phyloP scores from a whole-genome alignment of 352 stramenopile genomes.

The Globisporangium radiosum region DNA sequence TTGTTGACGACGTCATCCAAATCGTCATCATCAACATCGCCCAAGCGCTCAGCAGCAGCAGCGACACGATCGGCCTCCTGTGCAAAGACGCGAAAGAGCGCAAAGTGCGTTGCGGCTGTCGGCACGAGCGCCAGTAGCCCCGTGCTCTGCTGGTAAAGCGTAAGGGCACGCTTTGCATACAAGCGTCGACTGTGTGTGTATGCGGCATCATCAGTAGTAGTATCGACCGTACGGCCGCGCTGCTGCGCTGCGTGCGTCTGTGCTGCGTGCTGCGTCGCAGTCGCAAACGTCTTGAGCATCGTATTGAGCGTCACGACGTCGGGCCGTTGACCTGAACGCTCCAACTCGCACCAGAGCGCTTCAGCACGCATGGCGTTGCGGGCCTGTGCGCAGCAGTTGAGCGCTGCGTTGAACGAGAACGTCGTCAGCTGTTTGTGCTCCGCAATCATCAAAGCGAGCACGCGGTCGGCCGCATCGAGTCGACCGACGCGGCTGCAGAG shows the following conservation, averaged over 20 bases:
- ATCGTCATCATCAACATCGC: slow-evolving; percentile 6
- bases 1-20: slow-evolving; percentile 12
- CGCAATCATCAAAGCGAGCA: slow-evolving; percentile 32
- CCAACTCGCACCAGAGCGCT: slow-evolving; percentile 30
- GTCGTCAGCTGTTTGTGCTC: background rate
- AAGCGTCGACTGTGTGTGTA: slow-evolving; percentile 2
- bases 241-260: background rate
- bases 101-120: slow-evolving; percentile 34
- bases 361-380: slow-evolving; percentile 25
- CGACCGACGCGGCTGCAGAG: slow-evolving; percentile 27
- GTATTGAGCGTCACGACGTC: slow-evolving; percentile 50
- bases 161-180: slow-evolving; percentile 23
- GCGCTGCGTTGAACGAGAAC: slow-evolving; percentile 32
- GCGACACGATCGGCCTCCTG: slow-evolving; percentile 24
- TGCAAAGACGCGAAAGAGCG: slow-evolving; percentile 46
- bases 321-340: slow-evolving; percentile 15
- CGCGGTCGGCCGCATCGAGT: slow-evolving; percentile 21
- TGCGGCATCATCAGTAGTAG: too few relatives aligned
- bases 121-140: slow-evolving; percentile 15
- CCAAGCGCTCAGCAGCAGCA: background rate
- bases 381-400: slow-evolving; percentile 36
- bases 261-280: slow-evolving; percentile 3
- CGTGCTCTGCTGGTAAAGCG: slow-evolving; percentile 11
- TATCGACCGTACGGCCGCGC: background rate
- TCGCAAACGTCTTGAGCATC: slow-evolving; percentile 33